These are phyloP conservation scores for Boletus smithii DNA, from an alignment of 1,284 basidiomycete genomes.

Conservation along the genomic window DNA sequence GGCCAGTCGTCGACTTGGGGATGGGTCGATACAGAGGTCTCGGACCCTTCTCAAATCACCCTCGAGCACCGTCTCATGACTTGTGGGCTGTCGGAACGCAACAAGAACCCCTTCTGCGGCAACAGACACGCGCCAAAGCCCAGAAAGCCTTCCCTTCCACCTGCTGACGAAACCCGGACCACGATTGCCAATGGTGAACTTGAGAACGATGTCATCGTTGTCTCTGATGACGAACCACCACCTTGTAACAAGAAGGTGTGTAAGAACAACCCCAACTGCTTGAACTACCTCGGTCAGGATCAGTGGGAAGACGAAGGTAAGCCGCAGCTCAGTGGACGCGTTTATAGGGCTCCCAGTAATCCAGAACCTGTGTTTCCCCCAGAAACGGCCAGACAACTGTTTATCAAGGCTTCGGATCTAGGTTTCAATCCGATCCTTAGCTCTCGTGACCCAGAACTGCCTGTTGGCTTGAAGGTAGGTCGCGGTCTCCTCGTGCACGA, in stretches of 20 bases:
- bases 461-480: conserved; percentile 75
- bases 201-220: conserved; percentile 60
- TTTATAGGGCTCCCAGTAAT: conserved; percentile 9
- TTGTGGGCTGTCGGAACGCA: conserved; percentile 60
- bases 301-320: conserved; percentile 68
- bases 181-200: conserved; percentile 38
- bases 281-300: conserved; percentile 82
- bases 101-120: conserved; percentile 46
- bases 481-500: not conserved
- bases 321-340: conserved; percentile 19
- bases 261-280: conserved; percentile 72
- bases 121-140: conserved; percentile 47
- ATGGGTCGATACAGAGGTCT: conserved; percentile 72
- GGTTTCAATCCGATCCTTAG: conserved; percentile 51
- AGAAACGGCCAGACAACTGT: conserved; percentile 54
- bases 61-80: conserved; percentile 59
- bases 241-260: conserved; percentile 65
- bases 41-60: conserved; percentile 55
- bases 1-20: conserved; percentile 59
- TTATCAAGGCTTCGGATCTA: conserved; percentile 51
- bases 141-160: conserved; percentile 8
- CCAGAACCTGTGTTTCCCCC: conserved; percentile 12
- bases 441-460: conserved; percentile 52
- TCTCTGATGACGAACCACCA: conserved; percentile 61
- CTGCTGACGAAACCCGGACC: conserved; percentile 5